Percentiles rank a stretch among this genome's conserved stretches.
These are phyloP conservation scores for Drechslerella stenobrocha DNA, from an alignment of 2,329 filamentous ascomycete genomes.

Conservation along the genomic window DNA sequence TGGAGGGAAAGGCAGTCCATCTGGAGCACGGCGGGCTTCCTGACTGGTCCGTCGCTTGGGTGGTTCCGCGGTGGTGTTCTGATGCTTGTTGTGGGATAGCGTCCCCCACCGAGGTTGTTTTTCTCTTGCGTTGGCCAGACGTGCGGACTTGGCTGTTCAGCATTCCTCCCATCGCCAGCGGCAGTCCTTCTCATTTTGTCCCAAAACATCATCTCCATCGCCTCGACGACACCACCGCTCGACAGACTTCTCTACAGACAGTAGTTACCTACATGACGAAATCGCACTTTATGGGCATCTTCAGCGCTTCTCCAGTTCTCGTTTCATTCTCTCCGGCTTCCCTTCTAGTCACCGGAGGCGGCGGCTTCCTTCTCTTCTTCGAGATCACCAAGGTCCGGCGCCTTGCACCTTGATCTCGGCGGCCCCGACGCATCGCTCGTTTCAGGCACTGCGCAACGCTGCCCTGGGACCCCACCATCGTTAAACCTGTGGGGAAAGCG, in stretches of 20 bases:
- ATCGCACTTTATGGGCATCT: slow-evolving; percentile 48
- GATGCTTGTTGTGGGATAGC: slow-evolving; percentile 7
- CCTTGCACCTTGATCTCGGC: slow-evolving; percentile 40
- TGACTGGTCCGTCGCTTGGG: slow-evolving; percentile 19
- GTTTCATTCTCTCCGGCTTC: slow-evolving; percentile 32
- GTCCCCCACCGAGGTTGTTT: no score
- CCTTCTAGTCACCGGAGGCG: slow-evolving; percentile 35
- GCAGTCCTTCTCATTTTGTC: slow-evolving; percentile 28
- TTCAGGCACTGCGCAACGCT: slow-evolving; percentile 7
- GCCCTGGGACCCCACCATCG: slow-evolving; percentile 13
- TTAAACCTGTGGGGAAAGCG: slow-evolving; percentile 22
- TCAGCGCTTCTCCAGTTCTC: slow-evolving; percentile 36
- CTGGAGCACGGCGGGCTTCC: slow-evolving; percentile 22
- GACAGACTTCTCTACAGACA: slow-evolving; percentile 5
- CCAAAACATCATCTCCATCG: slow-evolving; percentile 31
- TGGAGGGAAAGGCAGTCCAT: slow-evolving; percentile 23
- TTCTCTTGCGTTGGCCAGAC: no score
- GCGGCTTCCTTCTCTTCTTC: slow-evolving; percentile 45
- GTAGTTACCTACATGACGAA: slow-evolving; percentile 34
- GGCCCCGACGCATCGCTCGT: slow-evolving; percentile 10
- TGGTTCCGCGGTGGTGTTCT: slow-evolving; percentile 2
- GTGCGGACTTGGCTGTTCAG: background rate
- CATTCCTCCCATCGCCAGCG: background rate
- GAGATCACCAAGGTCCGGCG: slow-evolving; percentile 40
- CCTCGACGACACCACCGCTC: slow-evolving; percentile 9